phyloP scores from a whole-genome alignment of 2,329 filamentous ascomycete genomes.

The Chaetomiaceae sp. region DNA sequence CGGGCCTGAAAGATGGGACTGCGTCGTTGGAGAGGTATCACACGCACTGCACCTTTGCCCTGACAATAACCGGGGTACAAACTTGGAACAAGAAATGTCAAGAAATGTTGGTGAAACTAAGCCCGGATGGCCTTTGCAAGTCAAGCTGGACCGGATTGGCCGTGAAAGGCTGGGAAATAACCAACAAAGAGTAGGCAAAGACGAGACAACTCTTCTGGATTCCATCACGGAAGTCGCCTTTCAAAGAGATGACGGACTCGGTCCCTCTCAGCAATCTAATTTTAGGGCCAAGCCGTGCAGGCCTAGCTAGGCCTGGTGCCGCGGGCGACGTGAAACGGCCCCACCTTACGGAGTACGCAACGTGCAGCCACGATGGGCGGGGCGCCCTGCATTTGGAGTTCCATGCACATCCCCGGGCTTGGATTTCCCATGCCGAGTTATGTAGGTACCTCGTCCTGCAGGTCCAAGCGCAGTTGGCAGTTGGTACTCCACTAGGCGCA shows the following conservation, averaged over 20 bases:
- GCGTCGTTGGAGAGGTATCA: too few species aligned
- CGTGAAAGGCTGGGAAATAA: too few species aligned
- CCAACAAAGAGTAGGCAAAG: not conserved
- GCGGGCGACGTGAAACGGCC: constrained; percentile 8
- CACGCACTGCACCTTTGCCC: too few species aligned
- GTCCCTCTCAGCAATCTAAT: not conserved
- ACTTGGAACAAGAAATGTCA: too few species aligned
- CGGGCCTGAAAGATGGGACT: too few species aligned
- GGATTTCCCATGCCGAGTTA: constrained; percentile 11
- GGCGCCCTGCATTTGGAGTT: constrained; percentile 14
- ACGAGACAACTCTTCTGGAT: not conserved
- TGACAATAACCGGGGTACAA: too few species aligned
- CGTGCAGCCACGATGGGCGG: constrained; percentile 15
- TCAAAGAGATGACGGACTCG: not conserved
- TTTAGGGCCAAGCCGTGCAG: constrained; percentile 9
- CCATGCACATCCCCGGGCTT: constrained; percentile 17
- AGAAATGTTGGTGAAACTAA: too few species aligned
- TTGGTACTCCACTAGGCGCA: constrained; percentile 19
- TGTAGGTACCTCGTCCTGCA: constrained; percentile 2
- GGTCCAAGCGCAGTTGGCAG: not conserved
- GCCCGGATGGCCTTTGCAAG: too few species aligned
- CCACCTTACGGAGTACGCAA: not conserved
- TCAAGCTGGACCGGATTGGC: too few species aligned
- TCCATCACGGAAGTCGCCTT: not conserved
- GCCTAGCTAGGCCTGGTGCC: too few species aligned